phyloP scores from a whole-genome alignment of 805 yeast species.

The Hanseniaspora occidentalis region DNA sequence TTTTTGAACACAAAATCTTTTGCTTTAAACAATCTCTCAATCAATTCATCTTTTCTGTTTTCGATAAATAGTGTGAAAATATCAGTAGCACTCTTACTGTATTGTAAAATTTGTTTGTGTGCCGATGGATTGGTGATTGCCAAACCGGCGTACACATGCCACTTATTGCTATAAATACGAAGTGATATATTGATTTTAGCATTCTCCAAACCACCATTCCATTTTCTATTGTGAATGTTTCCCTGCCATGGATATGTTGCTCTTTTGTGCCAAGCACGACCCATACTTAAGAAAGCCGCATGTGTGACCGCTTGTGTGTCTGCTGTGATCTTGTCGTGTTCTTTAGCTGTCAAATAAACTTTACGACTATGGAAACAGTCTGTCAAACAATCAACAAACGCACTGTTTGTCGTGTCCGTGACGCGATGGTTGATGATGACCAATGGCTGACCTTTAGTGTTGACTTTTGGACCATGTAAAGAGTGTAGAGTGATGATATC shows the following conservation, averaged over 20 bases:
- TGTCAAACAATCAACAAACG: conserved; percentile 50
- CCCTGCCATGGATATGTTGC: conserved; percentile 79
- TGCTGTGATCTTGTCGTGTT: conserved; percentile 92
- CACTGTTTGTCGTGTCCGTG: conserved; percentile 33
- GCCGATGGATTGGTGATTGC: conserved; percentile 95
- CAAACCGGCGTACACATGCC: conserved; percentile 97
- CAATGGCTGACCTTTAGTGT: conserved; percentile 83
- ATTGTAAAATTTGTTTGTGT: conserved; percentile 80
- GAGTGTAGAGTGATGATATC: conserved; percentile 84
- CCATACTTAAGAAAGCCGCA: conserved; percentile 95
- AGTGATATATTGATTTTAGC: conserved; percentile 90
- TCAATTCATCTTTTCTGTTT: conserved; percentile 45
- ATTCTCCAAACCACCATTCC: conserved; percentile 92
- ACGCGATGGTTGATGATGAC: conserved; percentile 75
- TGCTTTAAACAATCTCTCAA: conserved; percentile 48
- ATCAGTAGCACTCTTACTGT: conserved; percentile 73
- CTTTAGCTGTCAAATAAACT: conserved; percentile 68
- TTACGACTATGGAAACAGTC: conserved; percentile 66
- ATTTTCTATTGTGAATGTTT: conserved; percentile 40
- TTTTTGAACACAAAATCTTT: conserved; percentile 67
- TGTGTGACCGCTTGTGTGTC: conserved; percentile 98
- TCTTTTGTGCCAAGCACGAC: conserved; percentile 80
- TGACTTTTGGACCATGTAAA: conserved; percentile 86
- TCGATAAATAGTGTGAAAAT: conserved; percentile 75
- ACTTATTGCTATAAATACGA: conserved; percentile 82